Evolutionary conservation across 2,329 filamentous ascomycete species (phyloP).

Genomic region (Cordyceps cicadae): DNA sequence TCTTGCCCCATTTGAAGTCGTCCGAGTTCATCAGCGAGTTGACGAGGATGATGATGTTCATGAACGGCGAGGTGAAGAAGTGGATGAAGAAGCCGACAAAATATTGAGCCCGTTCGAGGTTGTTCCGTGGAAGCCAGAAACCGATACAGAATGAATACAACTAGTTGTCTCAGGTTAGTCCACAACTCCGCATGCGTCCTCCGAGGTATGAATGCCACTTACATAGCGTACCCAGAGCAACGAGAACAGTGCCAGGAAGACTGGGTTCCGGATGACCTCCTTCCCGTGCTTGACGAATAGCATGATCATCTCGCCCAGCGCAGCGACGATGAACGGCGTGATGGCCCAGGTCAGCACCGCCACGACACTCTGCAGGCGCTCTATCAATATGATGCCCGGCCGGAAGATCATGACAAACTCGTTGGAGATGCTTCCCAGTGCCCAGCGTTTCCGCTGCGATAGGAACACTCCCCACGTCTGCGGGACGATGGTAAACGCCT

Average conservation of each 20-base stretch:
- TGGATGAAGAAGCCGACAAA: constrained; percentile 32
- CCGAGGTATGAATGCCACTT: constrained; percentile 19
- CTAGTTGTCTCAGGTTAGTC: constrained; percentile 16
- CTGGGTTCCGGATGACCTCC: constrained; percentile 26
- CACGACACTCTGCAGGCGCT: constrained; percentile 35
- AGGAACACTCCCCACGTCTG: constrained; percentile 38
- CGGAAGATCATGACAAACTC: constrained; percentile 41
- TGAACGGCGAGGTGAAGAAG: constrained; percentile 30
- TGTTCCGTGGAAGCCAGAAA: constrained; percentile 33
- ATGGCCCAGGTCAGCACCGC: constrained; percentile 40
- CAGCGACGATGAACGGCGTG: constrained; percentile 36
- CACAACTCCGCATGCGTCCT: not conserved
- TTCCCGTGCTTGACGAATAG: constrained; percentile 25
- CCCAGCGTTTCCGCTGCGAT: constrained; percentile 41
- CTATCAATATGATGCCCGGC: constrained; percentile 32
- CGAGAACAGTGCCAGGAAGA: constrained; percentile 30
- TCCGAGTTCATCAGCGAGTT: constrained; percentile 36
- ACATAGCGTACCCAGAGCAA: constrained; percentile 32
- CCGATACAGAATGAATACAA: constrained; percentile 34
- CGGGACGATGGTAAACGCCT: constrained; percentile 39
- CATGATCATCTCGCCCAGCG: constrained; percentile 28
- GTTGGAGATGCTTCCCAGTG: constrained; percentile 39
- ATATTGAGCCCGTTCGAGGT: constrained; percentile 29
- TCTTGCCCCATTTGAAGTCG: constrained; percentile 40
- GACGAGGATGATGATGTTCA: constrained; percentile 34